Base-by-base conservation (phyloP, 768 basidiomycete species). In the Chlorophyllum brunneum region DNA sequence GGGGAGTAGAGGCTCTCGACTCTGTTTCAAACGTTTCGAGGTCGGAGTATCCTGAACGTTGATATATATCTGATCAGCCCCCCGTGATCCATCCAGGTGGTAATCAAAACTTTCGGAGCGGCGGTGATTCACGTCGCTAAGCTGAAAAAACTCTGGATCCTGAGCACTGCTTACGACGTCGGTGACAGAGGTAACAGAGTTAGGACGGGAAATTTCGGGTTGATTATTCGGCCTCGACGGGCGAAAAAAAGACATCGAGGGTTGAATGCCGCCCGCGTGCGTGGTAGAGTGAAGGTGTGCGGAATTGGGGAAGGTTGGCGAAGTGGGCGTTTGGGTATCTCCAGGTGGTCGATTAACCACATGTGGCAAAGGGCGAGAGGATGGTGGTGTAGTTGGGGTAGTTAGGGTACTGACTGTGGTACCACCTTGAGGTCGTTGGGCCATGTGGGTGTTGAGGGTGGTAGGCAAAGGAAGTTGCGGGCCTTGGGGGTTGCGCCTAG, bases 161-260 rank as follows among this genome's bases (percentile, higher is more conserved):
- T 51, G 54, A 8, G 49, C 40, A n/a, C 50, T 40, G 36, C 50
- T 42, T 9, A 41, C 38, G 9, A 45, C 36, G 24, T 70, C 60
- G 37, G 67, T 70, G 53, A 61, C 65, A 37, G 65, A 66, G 46
- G 58, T 58, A 44, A 61, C 60, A 6, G 72, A 71, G 15, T 67
- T 70, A 45, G 72, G 73, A 20, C 65, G 78, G 26, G 73, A 77
- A 56, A 67, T 74, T 43, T 65, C 66, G 9, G 64, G 65, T 50
- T 73, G 71, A 45, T 81, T 71, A 20, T 66, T 65, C 0, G 86
- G 88, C 44, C 82, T 76, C 4, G 82, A 78, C 3, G 88, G 86
- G 18, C 75, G 80, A 62, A 91, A 91, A 70, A 92, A 91, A 5
- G 86, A 84, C 4, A 87, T 80, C 8, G 88, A 83, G 13, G 91